phyloP scores from a whole-genome alignment of 2,329 filamentous ascomycete species.

The Fusarium sp. region DNA sequence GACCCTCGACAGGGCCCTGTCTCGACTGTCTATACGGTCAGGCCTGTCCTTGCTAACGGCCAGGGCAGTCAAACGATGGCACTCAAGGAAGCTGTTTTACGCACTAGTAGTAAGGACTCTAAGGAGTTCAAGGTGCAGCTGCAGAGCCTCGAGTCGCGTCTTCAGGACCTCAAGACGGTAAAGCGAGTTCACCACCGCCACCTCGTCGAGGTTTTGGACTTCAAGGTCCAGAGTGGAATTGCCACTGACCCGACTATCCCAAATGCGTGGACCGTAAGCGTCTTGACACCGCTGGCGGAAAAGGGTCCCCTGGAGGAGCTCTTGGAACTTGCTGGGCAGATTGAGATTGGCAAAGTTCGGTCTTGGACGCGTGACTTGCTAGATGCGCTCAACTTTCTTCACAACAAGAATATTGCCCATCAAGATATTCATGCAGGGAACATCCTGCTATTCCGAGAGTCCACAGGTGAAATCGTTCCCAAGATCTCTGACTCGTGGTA shows the following conservation, averaged over 20 bases:
- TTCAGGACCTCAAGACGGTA: constrained; percentile 80
- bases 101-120: constrained; percentile 67
- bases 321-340: constrained; percentile 80
- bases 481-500: constrained; percentile 82
- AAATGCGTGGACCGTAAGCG: constrained; percentile 76
- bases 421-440: constrained; percentile 85
- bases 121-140: constrained; percentile 80
- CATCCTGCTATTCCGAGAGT: constrained; percentile 79
- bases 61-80: constrained; percentile 73
- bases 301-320: constrained; percentile 87
- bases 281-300: constrained; percentile 82
- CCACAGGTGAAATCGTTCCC: constrained; percentile 75
- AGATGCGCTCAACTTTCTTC: constrained; percentile 88
- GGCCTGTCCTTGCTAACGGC: constrained; percentile 70
- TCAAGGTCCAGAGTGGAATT: constrained; percentile 75
- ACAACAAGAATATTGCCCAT: constrained; percentile 86
- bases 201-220: constrained; percentile 83
- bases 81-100: constrained; percentile 77
- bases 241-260: constrained; percentile 53
- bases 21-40: constrained; percentile 78
- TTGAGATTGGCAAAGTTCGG: constrained; percentile 81
- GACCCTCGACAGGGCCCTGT: constrained; percentile 74
- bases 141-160: constrained; percentile 78
- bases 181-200: constrained; percentile 82
- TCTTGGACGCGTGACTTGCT: constrained; percentile 94